Evolutionary conservation across 495 filamentous ascomycete species (phyloP).

Genomic region (Chaetomium tenue): DNA sequence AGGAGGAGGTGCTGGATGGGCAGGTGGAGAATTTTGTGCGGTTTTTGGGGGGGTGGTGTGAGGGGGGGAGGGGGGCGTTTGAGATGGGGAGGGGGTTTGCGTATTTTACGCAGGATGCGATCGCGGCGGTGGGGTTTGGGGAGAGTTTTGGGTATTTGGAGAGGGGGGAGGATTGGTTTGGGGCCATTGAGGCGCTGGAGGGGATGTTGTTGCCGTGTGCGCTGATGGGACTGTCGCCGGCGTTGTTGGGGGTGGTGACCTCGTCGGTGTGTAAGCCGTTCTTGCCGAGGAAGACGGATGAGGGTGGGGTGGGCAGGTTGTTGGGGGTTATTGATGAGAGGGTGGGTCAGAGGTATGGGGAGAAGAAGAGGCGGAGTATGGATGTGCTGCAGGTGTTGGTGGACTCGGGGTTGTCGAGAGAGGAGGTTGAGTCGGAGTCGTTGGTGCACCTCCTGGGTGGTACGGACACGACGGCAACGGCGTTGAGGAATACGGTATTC

Average conservation of each 20-base stretch:
- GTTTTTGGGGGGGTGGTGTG: not conserved
- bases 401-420: not conserved
- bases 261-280: constrained; percentile 3
- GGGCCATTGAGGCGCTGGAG: not conserved
- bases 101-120: not conserved
- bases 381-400: constrained; percentile 2
- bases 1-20: not conserved
- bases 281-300: not conserved
- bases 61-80: not conserved
- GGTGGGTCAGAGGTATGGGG: not conserved
- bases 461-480: not conserved
- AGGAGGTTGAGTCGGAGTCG: not conserved
- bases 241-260: not conserved
- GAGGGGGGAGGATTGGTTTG: not conserved
- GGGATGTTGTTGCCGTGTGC: not conserved
- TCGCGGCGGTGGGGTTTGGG: not conserved
- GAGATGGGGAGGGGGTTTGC: not conserved
- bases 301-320: not conserved
- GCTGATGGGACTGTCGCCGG: not conserved
- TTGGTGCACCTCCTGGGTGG: not conserved
- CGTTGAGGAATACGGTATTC: not conserved
- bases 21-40: not conserved
- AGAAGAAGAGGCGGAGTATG: not conserved
- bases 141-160: not conserved
- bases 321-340: not conserved